These are phyloP conservation scores for Labyrinthula sp. DNA, from an alignment of 352 stramenopile species.

Conservation along the genomic window DNA sequence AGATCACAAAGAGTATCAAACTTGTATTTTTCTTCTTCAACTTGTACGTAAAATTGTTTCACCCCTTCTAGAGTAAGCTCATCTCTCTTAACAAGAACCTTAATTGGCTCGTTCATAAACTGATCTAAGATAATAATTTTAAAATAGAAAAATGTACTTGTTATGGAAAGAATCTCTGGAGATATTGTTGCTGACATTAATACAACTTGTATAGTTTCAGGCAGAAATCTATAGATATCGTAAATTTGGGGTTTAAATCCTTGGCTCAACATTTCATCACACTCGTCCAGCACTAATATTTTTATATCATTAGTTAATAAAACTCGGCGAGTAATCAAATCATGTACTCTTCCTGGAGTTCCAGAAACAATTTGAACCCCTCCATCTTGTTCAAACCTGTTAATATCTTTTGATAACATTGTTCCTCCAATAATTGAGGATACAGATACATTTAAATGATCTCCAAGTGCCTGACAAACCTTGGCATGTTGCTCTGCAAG, in stretches of 20 bases:
- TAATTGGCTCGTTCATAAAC: conserved; percentile 92
- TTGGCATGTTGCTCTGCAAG: conserved; percentile 98
- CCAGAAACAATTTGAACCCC: conserved; percentile 44
- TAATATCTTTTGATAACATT: conserved; percentile 90
- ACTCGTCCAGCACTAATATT: conserved; percentile 62
- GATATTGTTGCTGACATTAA: conserved; percentile 99
- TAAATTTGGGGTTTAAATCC: conserved; percentile 66
- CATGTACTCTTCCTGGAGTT: conserved; percentile 55
- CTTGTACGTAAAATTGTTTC: conserved; percentile 98
- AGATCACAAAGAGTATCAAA: conserved; percentile 97
- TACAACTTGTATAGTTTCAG: conserved; percentile 65
- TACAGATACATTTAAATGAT: conserved; percentile 88
- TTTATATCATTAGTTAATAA: conserved; percentile 48
- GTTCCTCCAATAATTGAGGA: conserved; percentile 94
- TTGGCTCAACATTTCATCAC: conserved; percentile 61
- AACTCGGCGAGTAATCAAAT: conserved; percentile 53
- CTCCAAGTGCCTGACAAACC: conserved; percentile 56
- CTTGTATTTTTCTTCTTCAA: conserved; percentile 97
- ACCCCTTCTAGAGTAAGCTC: conserved; percentile 98
- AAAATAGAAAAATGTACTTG: conserved; percentile 47
- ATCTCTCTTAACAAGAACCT: conserved; percentile 84
- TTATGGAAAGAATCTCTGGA: conserved; percentile 93
- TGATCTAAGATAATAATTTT: conserved; percentile 84
- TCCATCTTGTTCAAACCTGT: conserved; percentile 85
- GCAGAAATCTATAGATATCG: conserved; percentile 90